A percentile compares a stretch with the other conserved stretches of the same genome.
phyloP scores from a whole-genome alignment of 1,284 basidiomycete genomes.

The Ganoderma sinense region DNA sequence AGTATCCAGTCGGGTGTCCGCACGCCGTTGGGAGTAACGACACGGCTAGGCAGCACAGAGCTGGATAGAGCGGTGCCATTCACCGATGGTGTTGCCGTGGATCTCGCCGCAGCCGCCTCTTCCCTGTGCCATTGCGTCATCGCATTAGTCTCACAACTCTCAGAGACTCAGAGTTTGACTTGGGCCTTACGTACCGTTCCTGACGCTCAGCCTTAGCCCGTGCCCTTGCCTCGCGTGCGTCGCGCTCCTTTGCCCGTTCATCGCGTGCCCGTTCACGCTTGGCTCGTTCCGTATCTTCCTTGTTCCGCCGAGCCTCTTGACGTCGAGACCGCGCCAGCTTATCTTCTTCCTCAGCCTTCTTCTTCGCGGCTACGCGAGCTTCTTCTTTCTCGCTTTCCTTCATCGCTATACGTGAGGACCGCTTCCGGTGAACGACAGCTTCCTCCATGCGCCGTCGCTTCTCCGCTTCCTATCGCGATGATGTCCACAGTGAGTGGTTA shows the following conservation, averaged over 20 bases:
- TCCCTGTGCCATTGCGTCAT: conserved; percentile 11
- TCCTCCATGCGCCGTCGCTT: conserved; percentile 68
- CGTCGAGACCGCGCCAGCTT: conserved; percentile 68
- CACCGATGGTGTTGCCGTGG: conserved; percentile 31
- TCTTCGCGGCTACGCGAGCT: conserved; percentile 58
- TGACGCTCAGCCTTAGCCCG: conserved; percentile 36
- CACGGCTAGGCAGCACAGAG: conserved; percentile 37
- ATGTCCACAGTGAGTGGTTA: conserved; percentile 3
- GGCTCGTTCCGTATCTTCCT: conserved; percentile 68
- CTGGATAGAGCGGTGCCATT: conserved; percentile 34
- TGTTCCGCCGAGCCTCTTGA: conserved; percentile 67
- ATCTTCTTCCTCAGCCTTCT: conserved; percentile 69
- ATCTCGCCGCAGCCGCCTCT: conserved; percentile 25
- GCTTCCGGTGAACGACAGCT: conserved; percentile 80
- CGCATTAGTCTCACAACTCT: background rate
- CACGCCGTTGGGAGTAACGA: conserved; percentile 48
- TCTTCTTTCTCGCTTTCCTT: conserved; percentile 79
- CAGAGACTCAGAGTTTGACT: background rate
- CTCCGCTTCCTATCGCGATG: conserved; percentile 62
- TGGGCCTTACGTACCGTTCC: conserved; percentile 28
- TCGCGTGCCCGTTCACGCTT: conserved; percentile 65
- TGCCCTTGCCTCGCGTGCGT: conserved; percentile 48
- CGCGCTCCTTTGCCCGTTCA: conserved; percentile 58
- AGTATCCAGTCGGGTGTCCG: conserved; percentile 77
- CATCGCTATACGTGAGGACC: conserved; percentile 83